Evolutionary conservation across 169 alveolate genomes (phyloP).

Genomic region (Sarcocystis neurona): DNA sequence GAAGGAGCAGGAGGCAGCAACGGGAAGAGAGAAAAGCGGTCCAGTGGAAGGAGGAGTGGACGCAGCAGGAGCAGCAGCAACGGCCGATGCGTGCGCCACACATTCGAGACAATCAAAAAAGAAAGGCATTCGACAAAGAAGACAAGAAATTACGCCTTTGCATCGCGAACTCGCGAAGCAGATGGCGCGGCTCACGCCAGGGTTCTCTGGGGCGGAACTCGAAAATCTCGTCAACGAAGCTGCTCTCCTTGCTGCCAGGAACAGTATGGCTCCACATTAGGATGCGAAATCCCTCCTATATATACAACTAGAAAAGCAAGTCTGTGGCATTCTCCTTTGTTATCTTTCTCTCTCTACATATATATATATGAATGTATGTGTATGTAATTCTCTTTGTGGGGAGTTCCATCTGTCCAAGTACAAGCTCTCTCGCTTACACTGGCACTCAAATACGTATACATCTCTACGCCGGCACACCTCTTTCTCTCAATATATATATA

Average conservation of each 20-base stretch:
- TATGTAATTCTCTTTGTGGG: no score
- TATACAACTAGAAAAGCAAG: no score
- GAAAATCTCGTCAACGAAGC: slow-evolving; percentile 88
- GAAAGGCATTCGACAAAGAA: neutral
- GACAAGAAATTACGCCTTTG: neutral
- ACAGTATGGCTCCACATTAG: no score
- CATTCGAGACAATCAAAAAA: neutral
- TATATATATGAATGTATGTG: no score
- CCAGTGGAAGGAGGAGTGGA: neutral
- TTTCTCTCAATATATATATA: neutral
- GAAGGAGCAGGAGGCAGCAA: neutral
- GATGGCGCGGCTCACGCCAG: slow-evolving; percentile 85
- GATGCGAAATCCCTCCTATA: no score
- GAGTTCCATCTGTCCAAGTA: no score
- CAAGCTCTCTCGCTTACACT: no score
- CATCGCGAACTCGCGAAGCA: slow-evolving; percentile 71
- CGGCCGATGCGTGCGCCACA: neutral
- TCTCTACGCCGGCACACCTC: neutral
- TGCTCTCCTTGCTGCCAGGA: slow-evolving; percentile 81
- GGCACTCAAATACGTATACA: neutral
- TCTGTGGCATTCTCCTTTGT: no score
- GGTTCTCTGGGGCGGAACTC: slow-evolving; percentile 89
- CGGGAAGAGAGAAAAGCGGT: neutral
- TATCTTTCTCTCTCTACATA: no score
- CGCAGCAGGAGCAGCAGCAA: neutral